Base-by-base conservation (phyloP, 2,329 filamentous ascomycete species). In the Septoria linicola region DNA sequence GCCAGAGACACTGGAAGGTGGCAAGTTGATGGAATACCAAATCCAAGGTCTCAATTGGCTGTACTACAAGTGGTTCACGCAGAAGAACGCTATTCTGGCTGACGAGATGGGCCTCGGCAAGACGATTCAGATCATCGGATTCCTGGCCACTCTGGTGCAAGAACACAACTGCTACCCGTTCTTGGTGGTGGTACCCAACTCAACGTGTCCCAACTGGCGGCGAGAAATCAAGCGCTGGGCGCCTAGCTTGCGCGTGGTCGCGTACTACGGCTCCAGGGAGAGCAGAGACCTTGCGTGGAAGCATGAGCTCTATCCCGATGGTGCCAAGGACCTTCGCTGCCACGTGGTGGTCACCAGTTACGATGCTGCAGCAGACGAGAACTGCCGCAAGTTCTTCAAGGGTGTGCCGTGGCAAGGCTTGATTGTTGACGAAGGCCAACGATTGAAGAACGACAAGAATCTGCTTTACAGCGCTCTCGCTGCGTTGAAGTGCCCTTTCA, bases 31-130 rank as follows among this genome's bases (percentile, higher is more conserved):
- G 91, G 81, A 83, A 27, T 97, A 99, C 64, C 93, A 99, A 67
- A 73, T 95, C 37, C 88, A 96, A 53, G 93, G 93, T 16, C 76
- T 96, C 44, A 96, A 97, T 63, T 99, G 93, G 91, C 80, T 99
- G 2, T 85, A 96, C 53, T 91, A 88, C 68, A 93, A 93, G 66
- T 97, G 89, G 76, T 87, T 90, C 63, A 77, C 81, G 43, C 79
- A 84, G 60, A 84, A 88, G 65, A 97, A 93, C 63, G 87, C 90
- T 21, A 92, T 97, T 52, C 80, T 97, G 5, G 93, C 93, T 0
- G 93, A 99, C 66, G 93, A 99, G 67, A 99, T 99, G 93, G 93
- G 93, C 34, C 80, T 99, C 1, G 93, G 93, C 25, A 99, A 99
- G 74, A 99, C 93, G 0, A 89, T 99, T 25, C 93, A 99, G 67